Conservation (phyloP, 1,284 basidiomycete species). For the Papiliotrema flavescens region DNA sequence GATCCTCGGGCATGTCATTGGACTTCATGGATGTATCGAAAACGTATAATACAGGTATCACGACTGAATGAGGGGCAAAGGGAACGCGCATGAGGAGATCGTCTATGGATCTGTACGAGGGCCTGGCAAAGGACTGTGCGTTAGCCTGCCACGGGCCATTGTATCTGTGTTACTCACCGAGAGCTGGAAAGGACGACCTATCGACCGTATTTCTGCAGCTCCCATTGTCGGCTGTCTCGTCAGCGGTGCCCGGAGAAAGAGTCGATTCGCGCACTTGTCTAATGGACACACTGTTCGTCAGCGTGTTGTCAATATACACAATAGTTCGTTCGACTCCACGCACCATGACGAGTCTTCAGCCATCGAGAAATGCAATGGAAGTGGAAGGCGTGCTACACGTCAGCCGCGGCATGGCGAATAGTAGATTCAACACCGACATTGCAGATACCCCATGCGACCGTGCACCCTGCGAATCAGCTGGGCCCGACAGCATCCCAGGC, state of each 20-base stretch:
- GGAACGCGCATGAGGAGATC: too few species aligned
- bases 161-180: too few species aligned
- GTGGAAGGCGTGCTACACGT: conserved; percentile 90
- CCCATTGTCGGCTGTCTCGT: conserved; percentile 52
- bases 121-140: too few species aligned
- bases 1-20: neutral
- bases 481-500: neutral
- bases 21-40: too few species aligned
- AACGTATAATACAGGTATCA: neutral
- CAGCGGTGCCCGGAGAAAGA: neutral
- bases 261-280: conserved; percentile 66
- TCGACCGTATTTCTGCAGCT: conserved; percentile 50
- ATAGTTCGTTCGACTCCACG: conserved; percentile 11
- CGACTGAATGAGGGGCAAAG: too few species aligned
- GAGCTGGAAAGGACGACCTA: too few species aligned
- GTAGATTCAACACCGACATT: conserved; percentile 62
- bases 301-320: neutral
- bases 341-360: conserved; percentile 90
- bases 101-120: too few species aligned
- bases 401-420: neutral
- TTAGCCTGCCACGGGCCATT: too few species aligned
- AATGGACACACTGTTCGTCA: conserved; percentile 75
- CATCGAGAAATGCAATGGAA: conserved; percentile 99
- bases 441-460: conserved; percentile 98
- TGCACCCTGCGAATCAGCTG: conserved; percentile 63